A percentile compares a stretch with the other conserved stretches of the same genome.
phyloP scores from a whole-genome alignment of 2,329 filamentous ascomycete species.

The Colletotrichum aenigma region DNA sequence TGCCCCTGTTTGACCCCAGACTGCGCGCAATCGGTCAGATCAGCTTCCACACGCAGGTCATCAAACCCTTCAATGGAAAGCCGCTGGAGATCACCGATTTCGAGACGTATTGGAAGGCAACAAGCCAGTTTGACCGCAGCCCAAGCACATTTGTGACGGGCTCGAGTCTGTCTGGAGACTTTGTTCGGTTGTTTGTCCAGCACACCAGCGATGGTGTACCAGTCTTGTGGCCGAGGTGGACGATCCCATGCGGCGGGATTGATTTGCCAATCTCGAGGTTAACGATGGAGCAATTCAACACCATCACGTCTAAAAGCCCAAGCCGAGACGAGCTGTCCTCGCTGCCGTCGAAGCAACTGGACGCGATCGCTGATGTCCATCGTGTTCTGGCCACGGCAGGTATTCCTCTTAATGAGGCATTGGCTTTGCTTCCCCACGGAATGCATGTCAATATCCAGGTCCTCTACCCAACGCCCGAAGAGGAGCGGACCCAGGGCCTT shows the following conservation, averaged over 20 bases:
- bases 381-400: constrained; percentile 76
- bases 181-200: constrained; percentile 89
- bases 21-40: constrained; percentile 92
- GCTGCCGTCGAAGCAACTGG: constrained; percentile 50
- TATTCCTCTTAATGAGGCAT: constrained; percentile 77
- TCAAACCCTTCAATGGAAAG: constrained; percentile 92
- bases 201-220: constrained; percentile 87
- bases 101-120: constrained; percentile 99
- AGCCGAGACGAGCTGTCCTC: constrained; percentile 47
- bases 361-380: constrained; percentile 70
- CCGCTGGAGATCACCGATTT: constrained; percentile 97
- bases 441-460: constrained; percentile 94
- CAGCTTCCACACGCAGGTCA: constrained; percentile 92
- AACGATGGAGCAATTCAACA: constrained; percentile 73
- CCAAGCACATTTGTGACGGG: constrained; percentile 90
- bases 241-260: constrained; percentile 74
- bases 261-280: constrained; percentile 84
- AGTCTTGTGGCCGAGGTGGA: constrained; percentile 87
- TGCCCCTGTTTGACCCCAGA: constrained; percentile 91
- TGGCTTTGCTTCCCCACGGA: constrained; percentile 74
- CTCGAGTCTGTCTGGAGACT: constrained; percentile 94
- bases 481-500: constrained; percentile 73
- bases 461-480: constrained; percentile 78
- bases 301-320: constrained; percentile 48
- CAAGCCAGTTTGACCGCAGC: constrained; percentile 86